Base-by-base conservation (phyloP, 176 grass and related monocot genomes). In the Oryza brachyantha region DNA sequence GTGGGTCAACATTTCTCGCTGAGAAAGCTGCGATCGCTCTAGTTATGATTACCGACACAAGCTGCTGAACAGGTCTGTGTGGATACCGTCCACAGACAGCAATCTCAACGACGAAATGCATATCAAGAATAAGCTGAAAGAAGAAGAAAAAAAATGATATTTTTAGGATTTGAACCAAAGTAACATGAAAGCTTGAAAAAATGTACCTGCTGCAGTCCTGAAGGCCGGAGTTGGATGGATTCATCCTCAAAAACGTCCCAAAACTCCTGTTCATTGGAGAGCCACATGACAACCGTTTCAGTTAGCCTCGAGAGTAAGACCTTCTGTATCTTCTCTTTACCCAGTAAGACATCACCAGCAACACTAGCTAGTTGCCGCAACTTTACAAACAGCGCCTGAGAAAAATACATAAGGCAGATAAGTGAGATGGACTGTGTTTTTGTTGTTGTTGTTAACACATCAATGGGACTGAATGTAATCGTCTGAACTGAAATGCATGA, bases 41-140 rank as follows among this genome's bases (percentile, higher is more conserved):
- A 48, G 90, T 88, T 78, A 98, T 98, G 68, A 95, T 80, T 70
- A 67, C 75, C 12, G 96, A 95, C 38, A 95, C 92, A 72, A 92
- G 96, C 67, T 91, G 92, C 87, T 95, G 83, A 81, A 95, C 87
- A 58, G 87, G 87, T 87, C 90, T 93, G n/a, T 93, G 89, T 8
- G 96, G 91, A 73, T 93, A 98, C 68, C 96, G 83, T 43, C 92
- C 96, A 80, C 83, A 94, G 19, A 94, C 75, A 52, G 96, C 90
- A 84, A 98, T 98, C 87, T 98, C 96, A 32, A 93, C 89, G 21
- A 98, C 85, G 82, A 98, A 98, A 75, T 90, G 92, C 96, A 98
- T 98, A 77, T 98, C 96, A 68, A 98, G 90, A 70, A 94, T 95
- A 79, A 98, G 87, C 96, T 98, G 78, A 79, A 43, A 79, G 37